Evolutionary conservation across 2,329 filamentous ascomycete species (phyloP).

Genomic region (Hypomyces rosellus): DNA sequence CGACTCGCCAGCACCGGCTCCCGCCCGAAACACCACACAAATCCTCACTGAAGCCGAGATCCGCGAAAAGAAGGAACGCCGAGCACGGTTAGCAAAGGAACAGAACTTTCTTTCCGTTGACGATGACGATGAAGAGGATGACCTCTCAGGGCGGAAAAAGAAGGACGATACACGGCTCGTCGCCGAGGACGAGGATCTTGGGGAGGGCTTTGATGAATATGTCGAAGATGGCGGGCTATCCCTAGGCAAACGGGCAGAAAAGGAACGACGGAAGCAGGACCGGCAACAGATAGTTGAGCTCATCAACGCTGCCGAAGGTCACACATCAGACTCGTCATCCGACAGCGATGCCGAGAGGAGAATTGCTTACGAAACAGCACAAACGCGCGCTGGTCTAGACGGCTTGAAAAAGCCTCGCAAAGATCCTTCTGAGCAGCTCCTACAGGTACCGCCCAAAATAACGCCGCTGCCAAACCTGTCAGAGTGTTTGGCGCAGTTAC

Average conservation of each 20-base stretch:
- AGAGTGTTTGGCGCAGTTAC: constrained; percentile 59
- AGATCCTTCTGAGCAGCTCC: constrained; percentile 30
- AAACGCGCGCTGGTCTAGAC: constrained; percentile 83
- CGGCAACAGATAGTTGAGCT: constrained; percentile 75
- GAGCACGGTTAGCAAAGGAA: constrained; percentile 69
- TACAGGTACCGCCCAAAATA: constrained; percentile 64
- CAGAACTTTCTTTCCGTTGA: constrained; percentile 61
- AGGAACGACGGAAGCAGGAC: constrained; percentile 58
- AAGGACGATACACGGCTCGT: constrained; percentile 69
- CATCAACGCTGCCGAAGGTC: constrained; percentile 71
- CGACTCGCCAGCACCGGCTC: constrained; percentile 32
- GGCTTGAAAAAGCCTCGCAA: constrained; percentile 42
- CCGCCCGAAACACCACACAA: constrained; percentile 31
- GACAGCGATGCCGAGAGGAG: constrained; percentile 66
- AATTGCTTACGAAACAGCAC: constrained; percentile 79
- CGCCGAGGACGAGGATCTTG: constrained; percentile 83
- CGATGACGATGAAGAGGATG: constrained; percentile 44
- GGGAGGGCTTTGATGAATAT: constrained; percentile 89
- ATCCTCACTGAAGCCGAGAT: constrained; percentile 85
- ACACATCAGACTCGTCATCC: constrained; percentile 55
- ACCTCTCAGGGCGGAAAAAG: constrained; percentile 39
- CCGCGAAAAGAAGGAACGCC: constrained; percentile 80
- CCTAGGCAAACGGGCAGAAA: constrained; percentile 72
- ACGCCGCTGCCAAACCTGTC: constrained; percentile 69
- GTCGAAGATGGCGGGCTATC: constrained; percentile 78